Base-by-base conservation (phyloP, 2,329 filamentous ascomycete species). In the Gremmenia infestans region DNA sequence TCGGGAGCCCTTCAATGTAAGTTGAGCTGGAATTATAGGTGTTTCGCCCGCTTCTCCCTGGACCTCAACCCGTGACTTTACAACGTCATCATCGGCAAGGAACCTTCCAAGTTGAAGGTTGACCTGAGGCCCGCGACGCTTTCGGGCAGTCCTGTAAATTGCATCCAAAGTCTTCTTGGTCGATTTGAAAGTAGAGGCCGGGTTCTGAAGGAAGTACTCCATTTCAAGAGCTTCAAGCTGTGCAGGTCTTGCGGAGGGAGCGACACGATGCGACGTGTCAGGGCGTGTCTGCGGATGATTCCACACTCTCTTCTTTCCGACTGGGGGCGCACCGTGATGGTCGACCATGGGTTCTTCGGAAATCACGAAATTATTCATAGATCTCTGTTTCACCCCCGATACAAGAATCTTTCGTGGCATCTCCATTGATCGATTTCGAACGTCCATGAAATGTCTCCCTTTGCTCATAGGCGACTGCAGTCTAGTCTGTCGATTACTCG, bases 161-260 rank as follows among this genome's bases (percentile, higher is more conserved):
- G 72, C 74, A 66, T 87, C 83, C 6, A 86, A 70, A 9, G 73
- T 70, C 60, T 72, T 78, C 65, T 86, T 86, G 23, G 73, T 76
- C 3, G 72, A 71, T 50, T 75, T 71, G 58, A 86, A 84, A 9
- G 70, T 71, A 46, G 71, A 55, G 8, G 55, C 48, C n/a, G 62
- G 52, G 59, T 66, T 66, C 7, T 68, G 68, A 22, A 63, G 67
- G 11, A 67, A 65, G 42, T 68, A 70, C 35, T 71, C 68, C 2
- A 65, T 56, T 36, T 75, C 73, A 8, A 74, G 71, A 32, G 72
- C 74, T 64, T 86, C 83, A 9, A 86, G 70, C 59, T 84, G 81
- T 5, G 82, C 83, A 19, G 79, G 80, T 52, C 81, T 63, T 52
- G 53, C 57, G 15, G 53, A 15, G 47, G 55, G 48, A 23, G 55